These are phyloP conservation scores for Botrytis elliptica DNA, from an alignment of 2,329 filamentous ascomycete species.

Conservation along the genomic window DNA sequence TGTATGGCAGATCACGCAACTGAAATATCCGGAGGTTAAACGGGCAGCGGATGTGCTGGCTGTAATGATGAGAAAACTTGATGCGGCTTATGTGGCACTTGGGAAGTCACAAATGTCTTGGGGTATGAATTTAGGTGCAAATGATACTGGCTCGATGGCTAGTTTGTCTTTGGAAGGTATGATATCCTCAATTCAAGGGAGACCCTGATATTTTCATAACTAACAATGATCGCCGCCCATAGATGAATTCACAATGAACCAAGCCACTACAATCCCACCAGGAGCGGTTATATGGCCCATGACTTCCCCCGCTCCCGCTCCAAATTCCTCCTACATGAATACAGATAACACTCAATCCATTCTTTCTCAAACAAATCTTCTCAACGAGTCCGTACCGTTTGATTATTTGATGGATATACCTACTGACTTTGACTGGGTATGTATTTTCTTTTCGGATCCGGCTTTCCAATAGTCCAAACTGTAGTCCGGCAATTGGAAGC, in stretches of 20 bases:
- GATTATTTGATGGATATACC: not conserved
- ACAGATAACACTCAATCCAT: not conserved
- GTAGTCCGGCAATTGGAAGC: not conserved
- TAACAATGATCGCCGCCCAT: not conserved
- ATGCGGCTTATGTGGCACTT: not conserved
- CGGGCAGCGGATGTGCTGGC: not conserved
- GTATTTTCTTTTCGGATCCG: not conserved
- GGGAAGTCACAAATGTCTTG: not conserved
- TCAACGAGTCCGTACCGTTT: not conserved
- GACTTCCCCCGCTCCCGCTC: not conserved
- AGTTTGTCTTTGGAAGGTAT: constrained; percentile 13
- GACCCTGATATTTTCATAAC: not conserved
- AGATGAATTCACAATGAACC: not conserved
- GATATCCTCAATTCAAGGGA: not conserved
- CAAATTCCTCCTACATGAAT: not conserved
- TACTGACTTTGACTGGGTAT: constrained; percentile 9
- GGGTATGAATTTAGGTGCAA: not conserved
- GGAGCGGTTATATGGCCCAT: not conserved
- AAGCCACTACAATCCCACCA: not conserved
- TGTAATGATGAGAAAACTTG: constrained; percentile 10
- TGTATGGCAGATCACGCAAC: not conserved
- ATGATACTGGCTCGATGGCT: not conserved
- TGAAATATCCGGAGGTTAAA: not conserved
- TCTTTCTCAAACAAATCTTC: not conserved
- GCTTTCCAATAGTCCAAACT: not conserved